Conservation (phyloP, 2,329 filamentous ascomycete genomes). For the Colletotrichum spinosum region DNA sequence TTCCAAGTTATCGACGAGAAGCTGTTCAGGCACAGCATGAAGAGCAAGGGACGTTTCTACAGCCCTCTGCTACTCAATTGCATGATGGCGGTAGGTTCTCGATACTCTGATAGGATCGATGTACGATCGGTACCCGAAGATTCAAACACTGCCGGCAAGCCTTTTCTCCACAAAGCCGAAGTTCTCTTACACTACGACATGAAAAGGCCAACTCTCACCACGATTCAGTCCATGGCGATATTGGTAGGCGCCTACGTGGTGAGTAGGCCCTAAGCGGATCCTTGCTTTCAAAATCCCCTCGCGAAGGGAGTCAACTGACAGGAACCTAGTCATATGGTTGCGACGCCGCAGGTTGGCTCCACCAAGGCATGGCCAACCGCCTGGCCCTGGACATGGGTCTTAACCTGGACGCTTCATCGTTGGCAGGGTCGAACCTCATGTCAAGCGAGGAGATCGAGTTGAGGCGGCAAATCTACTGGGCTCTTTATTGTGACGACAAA, state of each 20-base stretch:
- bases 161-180: slow-evolving; percentile 46
- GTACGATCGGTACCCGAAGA: slow-evolving; percentile 45
- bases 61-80: slow-evolving; percentile 48
- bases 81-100: slow-evolving; percentile 48
- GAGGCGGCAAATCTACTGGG: slow-evolving; percentile 50
- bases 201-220: slow-evolving; percentile 48
- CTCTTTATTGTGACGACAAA: slow-evolving; percentile 50
- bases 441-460: slow-evolving; percentile 45
- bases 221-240: slow-evolving; percentile 49
- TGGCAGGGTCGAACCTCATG: slow-evolving; percentile 42
- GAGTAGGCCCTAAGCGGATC: background rate
- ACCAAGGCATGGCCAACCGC: slow-evolving; percentile 51
- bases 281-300: background rate
- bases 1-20: slow-evolving; percentile 49
- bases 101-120: slow-evolving; percentile 47
- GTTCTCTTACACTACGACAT: slow-evolving; percentile 39
- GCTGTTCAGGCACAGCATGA: slow-evolving; percentile 47
- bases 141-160: slow-evolving; percentile 47
- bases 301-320: background rate
- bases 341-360: slow-evolving; percentile 50
- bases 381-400: slow-evolving; percentile 52
- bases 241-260: slow-evolving; percentile 46
- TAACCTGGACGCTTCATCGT: slow-evolving; percentile 47
- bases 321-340: slow-evolving; percentile 45
- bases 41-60: slow-evolving; percentile 43